Conservation (phyloP, 2,329 filamentous ascomycete genomes). For the Aspergillus glaucus region DNA sequence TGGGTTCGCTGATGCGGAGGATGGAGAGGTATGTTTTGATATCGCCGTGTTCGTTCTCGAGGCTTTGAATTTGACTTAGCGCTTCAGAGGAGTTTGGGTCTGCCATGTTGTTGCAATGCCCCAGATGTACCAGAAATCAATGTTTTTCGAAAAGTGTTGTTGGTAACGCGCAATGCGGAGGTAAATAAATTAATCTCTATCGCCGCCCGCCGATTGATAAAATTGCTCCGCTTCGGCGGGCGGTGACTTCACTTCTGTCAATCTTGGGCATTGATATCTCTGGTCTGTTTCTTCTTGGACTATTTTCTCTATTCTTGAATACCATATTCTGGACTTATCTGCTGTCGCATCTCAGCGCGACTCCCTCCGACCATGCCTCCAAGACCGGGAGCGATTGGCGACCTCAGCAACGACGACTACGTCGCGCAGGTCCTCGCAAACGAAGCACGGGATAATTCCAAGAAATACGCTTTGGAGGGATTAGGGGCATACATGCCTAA, state of each 20-base stretch:
- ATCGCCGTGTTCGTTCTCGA: slow-evolving; percentile 43
- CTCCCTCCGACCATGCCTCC: slow-evolving; percentile 20
- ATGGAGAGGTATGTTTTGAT: slow-evolving; percentile 54
- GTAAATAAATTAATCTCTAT: slow-evolving; percentile 12
- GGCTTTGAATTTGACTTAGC: slow-evolving; percentile 43
- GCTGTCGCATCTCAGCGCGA: not conserved
- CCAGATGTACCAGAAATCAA: not conserved
- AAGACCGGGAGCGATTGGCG: slow-evolving; percentile 32
- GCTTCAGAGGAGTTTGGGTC: slow-evolving; percentile 17
- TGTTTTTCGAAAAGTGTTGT: not conserved
- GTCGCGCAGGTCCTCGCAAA: slow-evolving; percentile 71
- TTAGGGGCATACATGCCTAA: slow-evolving; percentile 59
- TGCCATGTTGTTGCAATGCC: slow-evolving; percentile 10
- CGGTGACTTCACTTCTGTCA: slow-evolving; percentile 9
- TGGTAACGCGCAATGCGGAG: slow-evolving; percentile 8
- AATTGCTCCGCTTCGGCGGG: slow-evolving; percentile 1
- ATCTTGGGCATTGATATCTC: not conserved
- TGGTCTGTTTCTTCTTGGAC: no score
- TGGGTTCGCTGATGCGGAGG: slow-evolving; percentile 68
- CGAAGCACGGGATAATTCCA: slow-evolving; percentile 68
- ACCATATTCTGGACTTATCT: not conserved
- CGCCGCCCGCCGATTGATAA: slow-evolving; percentile 3
- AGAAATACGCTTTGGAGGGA: slow-evolving; percentile 69
- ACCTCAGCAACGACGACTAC: slow-evolving; percentile 49
- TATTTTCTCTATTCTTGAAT: not conserved